Conservation (phyloP, 1,284 basidiomycete genomes). For the Phenoliferia sp. region DNA sequence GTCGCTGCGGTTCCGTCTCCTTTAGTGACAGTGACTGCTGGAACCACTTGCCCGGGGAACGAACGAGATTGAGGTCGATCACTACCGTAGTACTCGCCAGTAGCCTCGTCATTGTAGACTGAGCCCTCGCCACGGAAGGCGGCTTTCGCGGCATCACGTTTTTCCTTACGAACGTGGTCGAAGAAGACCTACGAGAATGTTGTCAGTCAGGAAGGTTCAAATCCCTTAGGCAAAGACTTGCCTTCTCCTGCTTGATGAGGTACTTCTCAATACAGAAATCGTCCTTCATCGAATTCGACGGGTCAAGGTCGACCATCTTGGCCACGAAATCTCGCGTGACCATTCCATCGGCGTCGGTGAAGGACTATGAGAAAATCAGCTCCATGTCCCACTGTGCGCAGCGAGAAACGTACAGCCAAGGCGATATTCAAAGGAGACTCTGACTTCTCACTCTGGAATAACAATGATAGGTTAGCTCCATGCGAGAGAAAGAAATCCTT, state of each 20-base stretch:
- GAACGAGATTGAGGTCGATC: no score
- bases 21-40: not conserved
- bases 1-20: not conserved
- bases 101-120: not conserved
- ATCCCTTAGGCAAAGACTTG: not conserved
- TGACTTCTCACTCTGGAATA: not conserved
- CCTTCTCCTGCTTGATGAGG: not conserved
- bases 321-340: not conserved
- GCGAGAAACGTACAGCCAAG: not conserved
- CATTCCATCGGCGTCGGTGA: not conserved
- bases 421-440: not conserved
- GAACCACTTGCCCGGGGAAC: no score
- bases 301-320: not conserved
- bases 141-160: not conserved
- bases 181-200: not conserved
- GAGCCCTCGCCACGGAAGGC: not conserved
- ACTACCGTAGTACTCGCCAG: no score
- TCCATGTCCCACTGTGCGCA: not conserved
- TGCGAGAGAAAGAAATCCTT: not conserved
- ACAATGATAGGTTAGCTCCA: not conserved
- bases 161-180: not conserved
- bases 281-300: not conserved
- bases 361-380: not conserved
- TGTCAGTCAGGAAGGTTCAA: not conserved
- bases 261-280: not conserved